These are phyloP conservation scores for Dendrocalamus sinicus DNA, from an alignment of 176 grass and related monocot species.

Conservation along the genomic window DNA sequence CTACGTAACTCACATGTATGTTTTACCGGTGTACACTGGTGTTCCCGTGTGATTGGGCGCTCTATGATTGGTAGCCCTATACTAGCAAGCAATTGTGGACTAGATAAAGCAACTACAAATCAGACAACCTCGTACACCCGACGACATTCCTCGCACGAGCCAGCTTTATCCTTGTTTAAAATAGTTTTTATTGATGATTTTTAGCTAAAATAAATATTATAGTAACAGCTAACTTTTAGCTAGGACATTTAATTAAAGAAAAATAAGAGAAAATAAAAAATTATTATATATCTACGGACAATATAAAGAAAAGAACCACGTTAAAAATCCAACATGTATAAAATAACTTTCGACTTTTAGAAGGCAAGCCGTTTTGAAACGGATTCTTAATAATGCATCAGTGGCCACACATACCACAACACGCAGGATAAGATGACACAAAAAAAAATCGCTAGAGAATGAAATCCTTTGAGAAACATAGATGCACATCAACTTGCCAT, in stretches of 20 bases:
- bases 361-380: no score
- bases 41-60: constrained; percentile 42
- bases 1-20: no score
- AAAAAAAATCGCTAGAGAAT: neutral
- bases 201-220: no score
- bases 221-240: no score
- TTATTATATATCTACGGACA: no score
- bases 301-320: no score
- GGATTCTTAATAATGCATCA: constrained; percentile 34
- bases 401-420: constrained; percentile 46
- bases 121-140: constrained; percentile 45
- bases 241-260: no score
- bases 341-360: no score
- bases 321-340: no score
- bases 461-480: neutral
- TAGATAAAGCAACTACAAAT: constrained; percentile 28
- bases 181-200: no score
- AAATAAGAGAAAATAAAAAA: no score
- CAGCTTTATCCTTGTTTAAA: neutral
- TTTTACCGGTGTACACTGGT: neutral
- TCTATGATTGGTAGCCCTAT: constrained; percentile 41
- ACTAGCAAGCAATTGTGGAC: neutral
- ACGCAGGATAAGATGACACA: constrained; percentile 32
- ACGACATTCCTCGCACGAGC: neutral
- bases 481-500: constrained; percentile 14